A percentile compares a stretch with the other conserved stretches of the same genome.
Evolutionary conservation across 345 rosid species (phyloP).

Genomic region (Pseudoturritis turrita): DNA sequence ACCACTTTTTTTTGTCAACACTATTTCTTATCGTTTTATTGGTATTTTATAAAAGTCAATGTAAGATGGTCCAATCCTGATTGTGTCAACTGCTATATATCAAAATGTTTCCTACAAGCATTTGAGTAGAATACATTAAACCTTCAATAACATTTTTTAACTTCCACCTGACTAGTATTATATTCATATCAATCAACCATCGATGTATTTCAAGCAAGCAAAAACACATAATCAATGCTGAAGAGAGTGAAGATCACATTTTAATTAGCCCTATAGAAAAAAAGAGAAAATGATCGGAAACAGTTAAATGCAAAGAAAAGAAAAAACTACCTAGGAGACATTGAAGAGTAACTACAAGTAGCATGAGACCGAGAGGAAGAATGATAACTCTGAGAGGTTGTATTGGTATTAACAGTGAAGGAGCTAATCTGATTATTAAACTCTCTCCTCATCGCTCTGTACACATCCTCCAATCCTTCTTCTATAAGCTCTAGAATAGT

Average conservation of each 20-base stretch:
- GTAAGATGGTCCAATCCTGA: background rate
- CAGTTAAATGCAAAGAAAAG: background rate
- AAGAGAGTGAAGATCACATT: background rate
- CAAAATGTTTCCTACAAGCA: background rate
- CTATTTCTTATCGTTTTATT: background rate
- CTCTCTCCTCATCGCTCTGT: slow-evolving; percentile 81
- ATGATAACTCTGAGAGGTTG: slow-evolving; percentile 36
- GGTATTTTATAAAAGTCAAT: background rate
- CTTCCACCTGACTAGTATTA: background rate
- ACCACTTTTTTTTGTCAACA: background rate
- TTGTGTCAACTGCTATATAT: background rate
- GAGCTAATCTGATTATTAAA: slow-evolving; percentile 48
- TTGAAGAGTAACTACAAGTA: slow-evolving; percentile 78
- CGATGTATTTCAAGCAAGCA: background rate
- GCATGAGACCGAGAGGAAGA: slow-evolving; percentile 65
- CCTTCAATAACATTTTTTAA: background rate
- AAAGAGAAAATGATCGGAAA: background rate
- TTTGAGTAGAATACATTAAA: background rate
- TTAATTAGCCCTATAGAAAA: background rate
- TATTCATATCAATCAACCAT: background rate
- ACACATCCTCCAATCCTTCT: slow-evolving; percentile 81
- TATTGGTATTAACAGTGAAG: slow-evolving; percentile 32
- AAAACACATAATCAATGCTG: background rate
- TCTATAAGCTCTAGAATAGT: slow-evolving; percentile 70
- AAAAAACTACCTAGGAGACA: slow-evolving; percentile 76